Evolutionary conservation across 1,284 basidiomycete species (phyloP).

Genomic region (Cystobasidium sp.): DNA sequence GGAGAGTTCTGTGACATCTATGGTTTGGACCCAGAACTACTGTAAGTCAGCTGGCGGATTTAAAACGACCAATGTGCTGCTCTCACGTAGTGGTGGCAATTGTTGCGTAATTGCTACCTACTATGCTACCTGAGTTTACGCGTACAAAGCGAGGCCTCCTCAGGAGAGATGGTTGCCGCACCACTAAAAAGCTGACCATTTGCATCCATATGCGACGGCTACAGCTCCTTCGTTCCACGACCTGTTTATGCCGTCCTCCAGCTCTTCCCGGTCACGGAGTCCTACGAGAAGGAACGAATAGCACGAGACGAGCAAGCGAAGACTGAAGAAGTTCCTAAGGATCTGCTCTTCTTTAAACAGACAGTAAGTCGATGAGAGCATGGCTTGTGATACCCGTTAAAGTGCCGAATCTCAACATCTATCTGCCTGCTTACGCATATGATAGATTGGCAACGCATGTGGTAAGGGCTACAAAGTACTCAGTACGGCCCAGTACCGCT

Average conservation of each 20-base stretch:
- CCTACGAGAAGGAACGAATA: slow-evolving; percentile 31
- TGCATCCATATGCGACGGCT: too few species aligned
- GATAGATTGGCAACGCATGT: slow-evolving; percentile 44
- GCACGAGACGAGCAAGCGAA: slow-evolving; percentile 30
- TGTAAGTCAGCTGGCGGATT: slow-evolving; percentile 6
- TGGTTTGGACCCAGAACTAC: slow-evolving; percentile 43
- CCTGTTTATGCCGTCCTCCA: slow-evolving; percentile 47
- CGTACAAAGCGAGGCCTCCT: too few species aligned
- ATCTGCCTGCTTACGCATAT: background rate
- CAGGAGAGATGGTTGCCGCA: too few species aligned
- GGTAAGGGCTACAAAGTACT: slow-evolving; percentile 4
- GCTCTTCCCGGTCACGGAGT: slow-evolving; percentile 43
- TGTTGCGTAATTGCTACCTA: background rate
- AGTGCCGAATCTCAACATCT: background rate
- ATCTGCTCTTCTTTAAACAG: slow-evolving; percentile 45
- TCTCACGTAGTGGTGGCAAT: background rate
- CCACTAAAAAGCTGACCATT: too few species aligned
- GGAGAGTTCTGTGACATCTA: slow-evolving; percentile 43
- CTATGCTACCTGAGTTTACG: background rate
- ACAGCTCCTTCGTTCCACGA: slow-evolving; percentile 41
- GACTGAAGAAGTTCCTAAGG: slow-evolving; percentile 7
- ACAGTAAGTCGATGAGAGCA: slow-evolving; percentile 6
- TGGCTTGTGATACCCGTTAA: background rate
- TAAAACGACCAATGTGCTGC: background rate
- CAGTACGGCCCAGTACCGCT: background rate